Evolutionary conservation across 306 rosid species (phyloP), one percentile per base, ranked within the genome.

Genomic region (Cyclanthera cordifolia): DNA sequence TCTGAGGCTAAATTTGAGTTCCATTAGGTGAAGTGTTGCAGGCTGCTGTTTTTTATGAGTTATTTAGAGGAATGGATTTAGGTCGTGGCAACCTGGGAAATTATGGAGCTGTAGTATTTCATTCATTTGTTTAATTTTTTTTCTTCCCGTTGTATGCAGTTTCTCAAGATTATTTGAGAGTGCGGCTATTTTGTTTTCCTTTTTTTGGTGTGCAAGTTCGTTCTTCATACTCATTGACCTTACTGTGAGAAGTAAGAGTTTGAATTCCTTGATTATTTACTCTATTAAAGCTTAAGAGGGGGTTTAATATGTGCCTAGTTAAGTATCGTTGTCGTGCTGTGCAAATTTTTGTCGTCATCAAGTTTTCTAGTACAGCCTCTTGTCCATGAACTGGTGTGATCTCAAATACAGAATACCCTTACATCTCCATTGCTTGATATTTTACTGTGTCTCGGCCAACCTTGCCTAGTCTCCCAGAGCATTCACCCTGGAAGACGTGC

Each of bases 141-240:
- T 41, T 47, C 28, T 23, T 24, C 54, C 41, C 3, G 25, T 46
- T 46, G 71, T 24, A 24, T 66, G 71, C 9, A 66, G 32, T 45
- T 46, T 8, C 71, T 8, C 43, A 23, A 64, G 70, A 64, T 21
- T 20, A 0, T 23, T 4, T 55, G 16, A 47, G 41, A 24, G 25
- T 46, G 21, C 71, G 14, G 41, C 55, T 66, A 10, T 24, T 66
- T 27, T 66, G 71, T 65, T 43, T 65, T 65, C 53, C 70, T 43
- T 65, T 43, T 65, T 14, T 6, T 43, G 53, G 53, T 25, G 20
- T 25, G 43, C 43, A 6, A 23, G 52, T 46, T 66, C 20, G 9
- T 37, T 45, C 71, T 46, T 46, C 46, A 16, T 66, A 66, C 54
- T 15, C 55, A 10, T 47, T 8, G 71, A 66, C 41, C 24, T 32